phyloP scores from a whole-genome alignment of 495 filamentous ascomycete genomes.

The Penicillium lividum region DNA sequence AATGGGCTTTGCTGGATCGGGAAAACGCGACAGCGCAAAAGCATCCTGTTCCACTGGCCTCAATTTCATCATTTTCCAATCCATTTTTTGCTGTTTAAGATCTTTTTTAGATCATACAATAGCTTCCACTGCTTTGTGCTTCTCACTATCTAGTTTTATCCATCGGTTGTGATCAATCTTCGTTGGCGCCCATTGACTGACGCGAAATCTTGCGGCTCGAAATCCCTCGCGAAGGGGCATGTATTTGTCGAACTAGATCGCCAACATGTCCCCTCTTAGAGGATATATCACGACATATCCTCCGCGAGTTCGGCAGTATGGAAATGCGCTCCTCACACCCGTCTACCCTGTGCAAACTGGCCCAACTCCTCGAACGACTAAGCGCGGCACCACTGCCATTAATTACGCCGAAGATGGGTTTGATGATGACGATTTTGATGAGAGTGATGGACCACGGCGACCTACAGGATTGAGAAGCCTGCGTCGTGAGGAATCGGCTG shows the following conservation, averaged over 20 bases:
- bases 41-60: slow-evolving; percentile 18
- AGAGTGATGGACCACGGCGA: slow-evolving; percentile 73
- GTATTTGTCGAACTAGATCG: slow-evolving; percentile 38
- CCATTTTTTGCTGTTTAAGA: neutral
- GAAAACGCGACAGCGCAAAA: slow-evolving; percentile 44
- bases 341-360: slow-evolving; percentile 69
- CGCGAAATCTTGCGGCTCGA: slow-evolving; percentile 20
- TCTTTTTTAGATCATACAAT: neutral
- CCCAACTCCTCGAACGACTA: slow-evolving; percentile 81
- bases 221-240: slow-evolving; percentile 41
- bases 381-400: slow-evolving; percentile 92
- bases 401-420: slow-evolving; percentile 97
- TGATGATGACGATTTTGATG: slow-evolving; percentile 93
- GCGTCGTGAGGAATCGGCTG: slow-evolving; percentile 70
- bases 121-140: neutral
- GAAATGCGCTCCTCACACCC: slow-evolving; percentile 88
- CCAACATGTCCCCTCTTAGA: slow-evolving; percentile 69
- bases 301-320: slow-evolving; percentile 85
- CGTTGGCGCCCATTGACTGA: slow-evolving; percentile 17
- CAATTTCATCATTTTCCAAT: slow-evolving; percentile 9
- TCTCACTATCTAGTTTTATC: neutral
- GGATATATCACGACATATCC: slow-evolving; percentile 90
- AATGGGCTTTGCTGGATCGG: slow-evolving; percentile 32
- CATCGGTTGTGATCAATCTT: slow-evolving; percentile 17
- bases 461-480: slow-evolving; percentile 84